Percentiles rank a stretch among this genome's conserved stretches.
These are phyloP conservation scores for Ottelia alismoides DNA, from an alignment of 106 monocot species.

Conservation along the genomic window DNA sequence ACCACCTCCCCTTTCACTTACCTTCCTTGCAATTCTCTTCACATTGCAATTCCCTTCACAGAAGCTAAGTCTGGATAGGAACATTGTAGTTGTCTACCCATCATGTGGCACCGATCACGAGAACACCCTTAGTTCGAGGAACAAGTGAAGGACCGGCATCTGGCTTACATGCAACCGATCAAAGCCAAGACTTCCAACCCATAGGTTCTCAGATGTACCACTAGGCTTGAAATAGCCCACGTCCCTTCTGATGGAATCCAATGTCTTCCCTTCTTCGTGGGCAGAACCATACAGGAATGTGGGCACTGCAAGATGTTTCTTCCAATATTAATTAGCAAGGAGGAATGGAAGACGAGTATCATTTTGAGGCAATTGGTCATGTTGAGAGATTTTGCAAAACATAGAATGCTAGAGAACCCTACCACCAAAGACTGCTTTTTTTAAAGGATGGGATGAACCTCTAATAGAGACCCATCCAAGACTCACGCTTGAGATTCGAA, in stretches of 20 bases:
- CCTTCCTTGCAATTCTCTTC: slow-evolving; percentile 41
- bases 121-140: slow-evolving; percentile 31
- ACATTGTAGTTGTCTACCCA: slow-evolving; percentile 87
- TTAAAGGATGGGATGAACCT: no score
- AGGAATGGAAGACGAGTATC: no score
- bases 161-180: slow-evolving; percentile 21
- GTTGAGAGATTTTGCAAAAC: background rate
- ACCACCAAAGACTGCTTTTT: background rate
- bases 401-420: background rate
- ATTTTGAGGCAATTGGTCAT: no score
- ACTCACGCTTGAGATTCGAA: no score
- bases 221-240: slow-evolving; percentile 81
- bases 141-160: slow-evolving; percentile 34
- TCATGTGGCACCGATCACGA: slow-evolving; percentile 47
- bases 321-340: no score
- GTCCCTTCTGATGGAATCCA: slow-evolving; percentile 60
- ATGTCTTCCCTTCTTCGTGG: slow-evolving; percentile 28
- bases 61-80: slow-evolving; percentile 31
- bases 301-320: slow-evolving; percentile 46
- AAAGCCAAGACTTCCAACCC: slow-evolving; percentile 26
- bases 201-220: slow-evolving; percentile 28
- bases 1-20: slow-evolving; percentile 73
- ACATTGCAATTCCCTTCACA: no score
- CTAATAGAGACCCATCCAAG: no score
- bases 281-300: slow-evolving; percentile 69